Evolutionary conservation across 2,329 filamentous ascomycete genomes (phyloP).

Genomic region (Fusarium setosum): DNA sequence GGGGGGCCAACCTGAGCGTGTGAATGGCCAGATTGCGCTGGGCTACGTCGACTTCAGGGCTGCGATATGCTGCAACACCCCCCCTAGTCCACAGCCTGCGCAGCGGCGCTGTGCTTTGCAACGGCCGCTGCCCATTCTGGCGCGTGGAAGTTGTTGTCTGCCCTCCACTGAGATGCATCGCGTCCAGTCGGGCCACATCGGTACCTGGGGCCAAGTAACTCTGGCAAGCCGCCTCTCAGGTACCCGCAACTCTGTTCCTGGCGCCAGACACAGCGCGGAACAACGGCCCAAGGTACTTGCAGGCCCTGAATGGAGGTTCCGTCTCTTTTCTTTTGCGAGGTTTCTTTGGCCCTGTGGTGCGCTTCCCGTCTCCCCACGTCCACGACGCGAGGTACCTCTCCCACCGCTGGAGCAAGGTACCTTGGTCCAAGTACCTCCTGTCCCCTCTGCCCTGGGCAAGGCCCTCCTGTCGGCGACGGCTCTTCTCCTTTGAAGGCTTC

Average conservation of each 20-base stretch:
- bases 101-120: constrained; percentile 33
- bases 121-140: constrained; percentile 32
- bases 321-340: constrained; percentile 32
- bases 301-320: constrained; percentile 20
- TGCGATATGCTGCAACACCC: constrained; percentile 30
- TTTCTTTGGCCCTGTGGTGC: constrained; percentile 23
- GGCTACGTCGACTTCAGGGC: constrained; percentile 32
- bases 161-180: constrained; percentile 20
- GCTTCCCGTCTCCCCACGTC: constrained; percentile 26
- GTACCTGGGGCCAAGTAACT: constrained; percentile 34
- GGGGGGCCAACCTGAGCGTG: constrained; percentile 5
- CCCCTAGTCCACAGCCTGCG: constrained; percentile 23
- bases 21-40: constrained; percentile 28
- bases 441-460: constrained; percentile 13
- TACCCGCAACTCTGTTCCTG: constrained; percentile 33
- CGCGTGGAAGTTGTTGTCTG: constrained; percentile 34
- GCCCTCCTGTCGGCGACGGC: constrained; percentile 26
- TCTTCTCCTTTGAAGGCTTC: constrained; percentile 48
- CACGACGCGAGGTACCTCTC: constrained; percentile 1
- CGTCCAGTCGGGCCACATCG: constrained; percentile 32
- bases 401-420: constrained; percentile 16
- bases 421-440: constrained; percentile 17
- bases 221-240: constrained; percentile 28
- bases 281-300: constrained; percentile 18
- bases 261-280: constrained; percentile 7